A percentile compares a stretch with the other conserved stretches of the same genome.
phyloP scores from a whole-genome alignment of 352 stramenopile genomes.

The Globisporangium parvum region DNA sequence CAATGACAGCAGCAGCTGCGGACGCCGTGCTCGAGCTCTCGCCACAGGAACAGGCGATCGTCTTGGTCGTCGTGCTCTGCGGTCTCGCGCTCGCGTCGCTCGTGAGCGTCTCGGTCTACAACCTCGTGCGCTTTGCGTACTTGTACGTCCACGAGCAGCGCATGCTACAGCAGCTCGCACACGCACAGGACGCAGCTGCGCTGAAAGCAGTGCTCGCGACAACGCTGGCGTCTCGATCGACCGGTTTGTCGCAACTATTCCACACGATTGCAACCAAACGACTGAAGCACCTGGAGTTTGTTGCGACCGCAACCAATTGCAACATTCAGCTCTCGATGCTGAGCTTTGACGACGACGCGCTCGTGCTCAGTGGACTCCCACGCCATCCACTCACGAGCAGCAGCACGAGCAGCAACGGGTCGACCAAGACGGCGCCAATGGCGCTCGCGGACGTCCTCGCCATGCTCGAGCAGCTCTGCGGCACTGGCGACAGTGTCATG shows the following conservation, averaged over 20 bases:
- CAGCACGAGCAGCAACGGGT: background rate
- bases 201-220: constrained; percentile 24
- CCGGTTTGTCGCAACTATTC: constrained; percentile 32
- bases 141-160: constrained; percentile 34
- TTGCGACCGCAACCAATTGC: constrained; percentile 25
- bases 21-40: constrained; percentile 41
- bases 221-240: constrained; percentile 19
- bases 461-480: constrained; percentile 46
- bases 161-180: constrained; percentile 35
- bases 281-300: constrained; percentile 42
- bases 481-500: constrained; percentile 44
- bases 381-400: constrained; percentile 23
- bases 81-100: constrained; percentile 35
- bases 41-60: constrained; percentile 47
- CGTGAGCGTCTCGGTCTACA: constrained; percentile 23
- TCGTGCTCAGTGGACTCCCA: constrained; percentile 37
- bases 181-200: constrained; percentile 13
- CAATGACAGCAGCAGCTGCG: background rate
- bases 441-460: constrained; percentile 57
- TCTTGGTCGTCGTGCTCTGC: constrained; percentile 48
- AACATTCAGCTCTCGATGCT: constrained; percentile 27
- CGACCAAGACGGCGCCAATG: constrained; percentile 16
- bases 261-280: constrained; percentile 39
- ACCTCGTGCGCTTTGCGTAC: constrained; percentile 39
- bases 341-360: constrained; percentile 31